Base-by-base conservation (phyloP, 768 basidiomycete species). In the Agaricus subrufescens region DNA sequence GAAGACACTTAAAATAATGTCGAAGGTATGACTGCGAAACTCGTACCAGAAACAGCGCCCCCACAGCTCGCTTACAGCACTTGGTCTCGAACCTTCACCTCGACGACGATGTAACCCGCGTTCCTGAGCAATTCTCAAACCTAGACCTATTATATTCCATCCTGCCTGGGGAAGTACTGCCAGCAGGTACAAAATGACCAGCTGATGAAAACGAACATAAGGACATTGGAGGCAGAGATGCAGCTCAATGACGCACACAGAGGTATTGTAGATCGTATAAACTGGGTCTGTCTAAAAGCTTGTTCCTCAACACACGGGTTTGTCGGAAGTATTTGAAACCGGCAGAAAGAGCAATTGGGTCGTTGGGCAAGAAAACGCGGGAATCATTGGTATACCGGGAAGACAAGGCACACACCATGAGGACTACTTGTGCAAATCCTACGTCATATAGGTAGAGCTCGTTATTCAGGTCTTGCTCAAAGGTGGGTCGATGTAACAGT, bases 261-360 rank as follows among this genome's bases (percentile, higher is more conserved):
- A 83, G 84, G 23, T 76, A 76, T 65, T 95, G 91, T 25, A 95
- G 69, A 61, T 91, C 89, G 64, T 83, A 83, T 51, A 93, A 62
- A 4, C 77, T 73, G 2, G 86, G 80, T 11, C 78, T 76, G 0
- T 80, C 74, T 19, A 86, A 73, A 34, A 89, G 68, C 0, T 75
- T 77, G 65, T 80, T 81, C 57, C 82, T 77, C 52, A 85, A 75
- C 57, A 82, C 74, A 51, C 86, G 80, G 4, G 90, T 80, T 66
- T 87, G 85, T 25, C 70, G 63, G 58, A 83, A 81, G 63, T 78
- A 88, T 61, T 77, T 76, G 83, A 84, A 87, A 0, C 85, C 85
- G 23, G 75, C 67, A 9, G 80, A 80, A 26, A 76, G 71, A 4
- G 77, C 68, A 8, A 73, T 67, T 15, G 70, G 63, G 42, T 72